A percentile compares a stretch with the other conserved stretches of the same genome.
Evolutionary conservation across 768 basidiomycete genomes (phyloP).

Genomic region (Pholiota microspora): DNA sequence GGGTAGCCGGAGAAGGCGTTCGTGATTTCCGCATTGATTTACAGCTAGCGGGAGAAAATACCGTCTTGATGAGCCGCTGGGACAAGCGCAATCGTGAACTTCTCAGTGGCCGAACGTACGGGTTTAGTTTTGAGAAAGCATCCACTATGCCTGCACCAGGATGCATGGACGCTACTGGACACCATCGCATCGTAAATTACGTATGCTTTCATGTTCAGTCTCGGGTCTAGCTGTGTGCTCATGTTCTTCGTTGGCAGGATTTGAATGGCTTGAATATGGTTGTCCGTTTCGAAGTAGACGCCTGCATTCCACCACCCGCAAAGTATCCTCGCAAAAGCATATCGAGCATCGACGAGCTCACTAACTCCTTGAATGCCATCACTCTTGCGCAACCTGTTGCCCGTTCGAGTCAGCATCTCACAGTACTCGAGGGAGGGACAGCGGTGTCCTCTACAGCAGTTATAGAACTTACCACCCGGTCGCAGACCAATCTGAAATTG

Average conservation of each 20-base stretch:
- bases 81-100: conserved; percentile 34
- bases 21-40: conserved; percentile 69
- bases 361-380: conserved; percentile 29
- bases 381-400: conserved; percentile 23
- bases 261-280: conserved; percentile 56
- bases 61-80: conserved; percentile 65
- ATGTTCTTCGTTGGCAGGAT: conserved; percentile 35
- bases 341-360: conserved; percentile 34
- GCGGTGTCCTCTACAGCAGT: conserved; percentile 41
- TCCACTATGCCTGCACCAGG: conserved; percentile 46
- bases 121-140: conserved; percentile 60
- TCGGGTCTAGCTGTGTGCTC: background rate
- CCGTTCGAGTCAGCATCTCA: conserved; percentile 18
- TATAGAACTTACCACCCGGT: conserved; percentile 47
- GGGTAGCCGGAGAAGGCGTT: conserved; percentile 38
- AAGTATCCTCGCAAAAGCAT: conserved; percentile 23
- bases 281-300: conserved; percentile 59
- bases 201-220: conserved; percentile 35
- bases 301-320: conserved; percentile 30
- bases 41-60: conserved; percentile 56
- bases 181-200: conserved; percentile 63
- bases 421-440: conserved; percentile 29
- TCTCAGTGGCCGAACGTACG: conserved; percentile 44
- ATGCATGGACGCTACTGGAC: conserved; percentile 51
- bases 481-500: conserved; percentile 23